These are phyloP conservation scores for Phytophthora pistaciae DNA, from an alignment of 352 stramenopile genomes.

Conservation along the genomic window DNA sequence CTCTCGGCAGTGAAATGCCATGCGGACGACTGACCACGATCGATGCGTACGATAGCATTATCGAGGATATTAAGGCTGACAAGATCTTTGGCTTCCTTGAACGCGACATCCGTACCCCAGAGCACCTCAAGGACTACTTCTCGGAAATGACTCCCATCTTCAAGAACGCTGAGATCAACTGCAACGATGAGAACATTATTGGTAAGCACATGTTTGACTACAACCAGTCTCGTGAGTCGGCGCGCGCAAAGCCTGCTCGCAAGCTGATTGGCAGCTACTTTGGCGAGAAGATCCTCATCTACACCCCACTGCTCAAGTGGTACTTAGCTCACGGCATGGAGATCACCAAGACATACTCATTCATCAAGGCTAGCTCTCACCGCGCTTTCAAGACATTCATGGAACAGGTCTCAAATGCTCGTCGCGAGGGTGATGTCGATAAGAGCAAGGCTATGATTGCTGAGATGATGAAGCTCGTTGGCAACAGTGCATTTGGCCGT, in stretches of 20 bases:
- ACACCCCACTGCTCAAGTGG: conserved; percentile 48
- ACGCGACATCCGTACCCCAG: conserved; percentile 46
- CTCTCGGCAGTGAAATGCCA: conserved; percentile 37
- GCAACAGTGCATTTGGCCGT: conserved; percentile 21
- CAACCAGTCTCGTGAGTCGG: conserved; percentile 4
- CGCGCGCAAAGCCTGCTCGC: conserved; percentile 21
- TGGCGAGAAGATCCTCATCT: conserved; percentile 47
- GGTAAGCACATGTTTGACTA: conserved; percentile 1
- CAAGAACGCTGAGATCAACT: not conserved
- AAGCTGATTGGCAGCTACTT: conserved; percentile 55
- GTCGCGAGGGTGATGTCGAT: conserved; percentile 32
- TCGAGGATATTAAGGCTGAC: conserved; percentile 33
- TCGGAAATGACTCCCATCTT: conserved; percentile 44
- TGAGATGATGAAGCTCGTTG: conserved; percentile 30
- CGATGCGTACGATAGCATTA: not conserved
- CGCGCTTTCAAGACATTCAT: conserved; percentile 31
- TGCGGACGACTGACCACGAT: conserved; percentile 23
- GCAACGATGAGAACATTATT: conserved; percentile 2
- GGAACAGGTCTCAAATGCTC: conserved; percentile 32
- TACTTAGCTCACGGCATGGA: conserved; percentile 45
- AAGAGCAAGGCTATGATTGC: conserved; percentile 27
- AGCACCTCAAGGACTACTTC: conserved; percentile 41
- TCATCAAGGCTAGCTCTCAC: conserved; percentile 31
- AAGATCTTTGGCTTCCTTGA: conserved; percentile 48
- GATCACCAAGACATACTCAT: conserved; percentile 41